Base-by-base conservation (phyloP, 495 filamentous ascomycete genomes). In the Aspergillus nanangensis region DNA sequence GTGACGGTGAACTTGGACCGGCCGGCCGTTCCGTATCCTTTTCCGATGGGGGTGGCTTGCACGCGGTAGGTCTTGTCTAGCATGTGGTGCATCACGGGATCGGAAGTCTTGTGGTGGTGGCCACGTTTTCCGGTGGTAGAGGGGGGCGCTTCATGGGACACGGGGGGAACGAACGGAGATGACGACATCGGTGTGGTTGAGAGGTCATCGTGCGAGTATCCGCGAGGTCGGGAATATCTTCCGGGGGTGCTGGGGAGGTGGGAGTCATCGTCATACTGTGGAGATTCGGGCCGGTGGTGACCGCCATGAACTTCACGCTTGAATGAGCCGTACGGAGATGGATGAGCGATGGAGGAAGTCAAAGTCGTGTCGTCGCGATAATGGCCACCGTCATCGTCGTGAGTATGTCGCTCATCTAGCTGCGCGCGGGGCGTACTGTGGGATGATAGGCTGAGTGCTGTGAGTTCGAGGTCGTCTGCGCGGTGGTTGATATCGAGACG, bases 11-110 rank as follows among this genome's bases (percentile, higher is more conserved):
- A 68, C 22, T 67, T 69, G 38, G 70, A 62, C 18, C 57, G 59
- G 14, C 56, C 47, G 55, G 47, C 54, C 8, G 58, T 41, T n/a
- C 55, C 58, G 44, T 56, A 65, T 41, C 58, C 52, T 53, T 65
- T 75, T 45, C 72, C 86, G 40, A 88, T 82, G 0, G 93, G 94
- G 8, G 93, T 98, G 10, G 93, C 90, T 69, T 90, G 86, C 1
- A 98, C 69, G 22, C 94, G 87, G 65, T 94, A 98, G 34, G 86
- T 96, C 61, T 93, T 96, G 69, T 96, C 88, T 7, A 89, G 80
- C 27, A 97, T 74, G 47, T 85, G 85, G 61, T 98, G 93, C 9
- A 98, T 72, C 5, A 98, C 75, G 1, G 83, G 80, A 60, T 95
- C 89, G 18, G 66, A 55, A 70, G 60, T 43, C 63, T 76, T 71